phyloP scores from a whole-genome alignment of 2,329 filamentous ascomycete genomes.

The Samsoniella hepiali region DNA sequence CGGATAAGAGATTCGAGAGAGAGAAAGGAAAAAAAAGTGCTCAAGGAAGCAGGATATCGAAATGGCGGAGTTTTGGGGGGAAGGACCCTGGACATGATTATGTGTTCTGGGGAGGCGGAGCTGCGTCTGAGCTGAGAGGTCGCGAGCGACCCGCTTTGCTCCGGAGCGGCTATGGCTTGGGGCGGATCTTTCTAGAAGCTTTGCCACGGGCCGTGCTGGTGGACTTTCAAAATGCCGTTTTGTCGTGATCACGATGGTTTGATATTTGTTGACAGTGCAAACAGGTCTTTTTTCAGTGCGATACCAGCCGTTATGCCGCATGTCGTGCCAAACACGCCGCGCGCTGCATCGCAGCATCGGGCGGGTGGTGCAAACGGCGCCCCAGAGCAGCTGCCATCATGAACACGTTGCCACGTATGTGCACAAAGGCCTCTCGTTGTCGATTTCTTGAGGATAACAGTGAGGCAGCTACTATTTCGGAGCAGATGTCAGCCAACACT shows the following conservation, averaged over 20 bases:
- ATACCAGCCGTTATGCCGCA: too few relatives aligned
- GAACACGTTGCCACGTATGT: background rate
- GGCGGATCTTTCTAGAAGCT: conserved; percentile 12
- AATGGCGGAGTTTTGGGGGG: conserved; percentile 4
- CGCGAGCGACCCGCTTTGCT: conserved; percentile 3
- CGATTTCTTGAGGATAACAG: background rate
- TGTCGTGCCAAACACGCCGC: too few relatives aligned
- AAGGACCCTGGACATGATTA: background rate
- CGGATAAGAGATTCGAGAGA: background rate
- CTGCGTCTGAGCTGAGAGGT: conserved; percentile 1
- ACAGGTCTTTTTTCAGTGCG: too few relatives aligned
- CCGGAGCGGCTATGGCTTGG: background rate
- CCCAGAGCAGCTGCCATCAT: too few relatives aligned
- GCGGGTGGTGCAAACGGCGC: too few relatives aligned
- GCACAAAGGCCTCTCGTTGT: background rate
- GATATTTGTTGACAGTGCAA: too few relatives aligned
- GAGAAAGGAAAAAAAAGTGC: background rate
- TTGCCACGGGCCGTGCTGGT: too few relatives aligned
- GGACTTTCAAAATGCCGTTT: too few relatives aligned
- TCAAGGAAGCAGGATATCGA: background rate
- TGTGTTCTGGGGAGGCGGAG: background rate
- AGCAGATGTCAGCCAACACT: background rate
- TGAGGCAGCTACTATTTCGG: too few relatives aligned
- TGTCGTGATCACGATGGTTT: too few relatives aligned
- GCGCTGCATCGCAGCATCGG: too few relatives aligned